Conservation (phyloP, 2,329 filamentous ascomycete genomes). For the Rutstroemia sp. region DNA sequence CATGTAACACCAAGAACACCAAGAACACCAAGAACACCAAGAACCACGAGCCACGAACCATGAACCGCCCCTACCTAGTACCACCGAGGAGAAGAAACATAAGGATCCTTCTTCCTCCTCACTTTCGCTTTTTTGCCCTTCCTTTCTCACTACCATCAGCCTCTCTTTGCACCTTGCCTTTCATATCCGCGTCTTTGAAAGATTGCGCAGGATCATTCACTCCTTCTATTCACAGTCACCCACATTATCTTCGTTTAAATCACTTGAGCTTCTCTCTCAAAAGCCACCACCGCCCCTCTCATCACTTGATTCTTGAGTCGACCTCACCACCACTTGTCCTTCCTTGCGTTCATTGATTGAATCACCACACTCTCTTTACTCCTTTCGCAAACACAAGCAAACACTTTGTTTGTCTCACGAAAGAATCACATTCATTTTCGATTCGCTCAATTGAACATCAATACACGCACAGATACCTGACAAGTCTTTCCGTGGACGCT, state of each 20-base stretch:
- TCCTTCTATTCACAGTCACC: background rate
- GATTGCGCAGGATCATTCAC: conserved; percentile 10
- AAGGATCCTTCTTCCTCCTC: background rate
- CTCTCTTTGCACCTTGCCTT: background rate
- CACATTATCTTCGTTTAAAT: background rate
- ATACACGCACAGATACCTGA: background rate
- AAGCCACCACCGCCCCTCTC: background rate
- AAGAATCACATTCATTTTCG: background rate
- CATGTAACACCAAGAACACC: too few relatives aligned
- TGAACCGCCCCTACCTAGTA: background rate
- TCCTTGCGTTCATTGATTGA: conserved; percentile 21
- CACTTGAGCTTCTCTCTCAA: background rate
- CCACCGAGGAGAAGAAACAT: background rate
- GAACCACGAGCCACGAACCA: too few relatives aligned
- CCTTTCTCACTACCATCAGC: conserved; percentile 3
- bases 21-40: too few relatives aligned
- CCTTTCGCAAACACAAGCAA: background rate
- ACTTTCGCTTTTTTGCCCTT: conserved; percentile 2
- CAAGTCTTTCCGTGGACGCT: conserved; percentile 1
- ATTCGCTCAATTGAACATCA: conserved; percentile 6
- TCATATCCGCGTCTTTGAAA: conserved; percentile 13
- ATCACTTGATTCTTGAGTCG: background rate
- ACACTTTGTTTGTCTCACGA: background rate
- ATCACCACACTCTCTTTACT: conserved; percentile 11
- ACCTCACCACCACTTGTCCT: background rate